Evolutionary conservation across 2,329 filamentous ascomycete genomes (phyloP).

Genomic region (Colletotrichum magnum): DNA sequence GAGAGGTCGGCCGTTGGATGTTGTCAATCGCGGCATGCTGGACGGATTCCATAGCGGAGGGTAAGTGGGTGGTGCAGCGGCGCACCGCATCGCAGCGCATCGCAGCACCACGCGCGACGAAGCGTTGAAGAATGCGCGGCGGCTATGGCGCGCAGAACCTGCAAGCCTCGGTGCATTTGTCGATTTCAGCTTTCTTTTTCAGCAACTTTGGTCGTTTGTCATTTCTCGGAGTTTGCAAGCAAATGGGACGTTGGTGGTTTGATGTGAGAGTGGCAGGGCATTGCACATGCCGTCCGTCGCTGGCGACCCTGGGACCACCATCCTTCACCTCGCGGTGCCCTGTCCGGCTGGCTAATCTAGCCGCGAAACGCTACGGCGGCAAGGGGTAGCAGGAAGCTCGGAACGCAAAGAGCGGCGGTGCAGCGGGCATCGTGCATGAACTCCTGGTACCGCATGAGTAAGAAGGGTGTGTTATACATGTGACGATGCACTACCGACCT

Average conservation of each 20-base stretch:
- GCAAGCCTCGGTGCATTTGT: constrained; percentile 25
- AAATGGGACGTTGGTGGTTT: constrained; percentile 25
- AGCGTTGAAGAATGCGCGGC: constrained; percentile 38
- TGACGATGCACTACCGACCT: constrained; percentile 31
- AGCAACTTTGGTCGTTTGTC: constrained; percentile 15
- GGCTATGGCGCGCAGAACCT: constrained; percentile 30
- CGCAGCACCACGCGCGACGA: constrained; percentile 7
- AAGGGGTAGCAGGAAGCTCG: constrained; percentile 13
- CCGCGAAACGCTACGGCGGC: constrained; percentile 30
- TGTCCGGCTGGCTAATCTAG: constrained; percentile 15
- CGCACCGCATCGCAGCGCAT: background rate
- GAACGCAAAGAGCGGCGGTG: constrained; percentile 24
- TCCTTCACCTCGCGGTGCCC: constrained; percentile 23
- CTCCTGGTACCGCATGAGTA: constrained; percentile 40
- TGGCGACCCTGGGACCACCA: constrained; percentile 1
- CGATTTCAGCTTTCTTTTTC: constrained; percentile 28
- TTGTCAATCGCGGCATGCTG: background rate
- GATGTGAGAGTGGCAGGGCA: constrained; percentile 31
- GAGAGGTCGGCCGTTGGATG: constrained; percentile 20
- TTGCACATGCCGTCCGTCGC: constrained; percentile 12
- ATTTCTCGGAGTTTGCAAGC: constrained; percentile 28
- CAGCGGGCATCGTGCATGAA: constrained; percentile 42
- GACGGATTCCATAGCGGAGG: constrained; percentile 16
- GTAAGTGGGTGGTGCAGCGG: constrained; percentile 15
- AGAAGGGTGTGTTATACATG: constrained; percentile 36